A percentile compares a stretch with the other conserved stretches of the same genome.
phyloP scores from a whole-genome alignment of 75 land plant species.

The Isoetes taiwanensis region DNA sequence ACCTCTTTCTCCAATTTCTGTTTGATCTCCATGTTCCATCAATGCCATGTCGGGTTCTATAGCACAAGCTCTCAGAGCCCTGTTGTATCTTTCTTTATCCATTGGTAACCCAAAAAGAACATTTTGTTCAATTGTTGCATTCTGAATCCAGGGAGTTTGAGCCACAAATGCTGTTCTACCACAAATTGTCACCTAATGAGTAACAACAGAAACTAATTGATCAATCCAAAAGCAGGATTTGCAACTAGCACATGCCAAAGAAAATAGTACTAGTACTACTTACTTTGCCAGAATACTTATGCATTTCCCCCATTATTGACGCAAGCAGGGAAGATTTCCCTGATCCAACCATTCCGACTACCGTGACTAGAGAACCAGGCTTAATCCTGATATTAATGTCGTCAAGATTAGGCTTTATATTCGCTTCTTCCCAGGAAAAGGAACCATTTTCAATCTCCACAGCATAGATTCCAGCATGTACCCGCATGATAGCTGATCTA shows the following conservation, averaged over 20 bases:
- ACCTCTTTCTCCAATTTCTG: constrained; percentile 96
- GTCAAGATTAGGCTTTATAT: not conserved
- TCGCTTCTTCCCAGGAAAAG: constrained; percentile 6
- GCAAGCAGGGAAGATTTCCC: constrained; percentile 11
- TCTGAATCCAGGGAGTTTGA: constrained; percentile 6
- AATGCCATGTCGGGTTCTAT: constrained; percentile 59
- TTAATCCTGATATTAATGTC: constrained; percentile 3
- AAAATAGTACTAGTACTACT: too few species aligned
- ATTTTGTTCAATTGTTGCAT: constrained; percentile 38
- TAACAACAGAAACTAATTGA: too few species aligned
- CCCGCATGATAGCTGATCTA: constrained; percentile 34
- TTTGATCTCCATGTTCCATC: constrained; percentile 47
- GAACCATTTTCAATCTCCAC: constrained; percentile 43
- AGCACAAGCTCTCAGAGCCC: constrained; percentile 34
- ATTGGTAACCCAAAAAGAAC: constrained; percentile 62
- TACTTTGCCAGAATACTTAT: constrained; percentile 11
- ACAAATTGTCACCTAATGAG: not conserved
- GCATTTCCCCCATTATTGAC: constrained; percentile 13
- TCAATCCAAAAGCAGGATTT: not conserved
- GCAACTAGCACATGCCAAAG: not conserved
- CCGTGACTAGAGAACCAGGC: constrained; percentile 9
- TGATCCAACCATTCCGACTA: constrained; percentile 13
- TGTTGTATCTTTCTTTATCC: constrained; percentile 41
- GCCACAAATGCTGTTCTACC: not conserved
- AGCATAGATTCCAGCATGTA: constrained; percentile 23